phyloP scores from a whole-genome alignment of 371 early-diverging fungal species.

The Dichotomocladium elegans region DNA sequence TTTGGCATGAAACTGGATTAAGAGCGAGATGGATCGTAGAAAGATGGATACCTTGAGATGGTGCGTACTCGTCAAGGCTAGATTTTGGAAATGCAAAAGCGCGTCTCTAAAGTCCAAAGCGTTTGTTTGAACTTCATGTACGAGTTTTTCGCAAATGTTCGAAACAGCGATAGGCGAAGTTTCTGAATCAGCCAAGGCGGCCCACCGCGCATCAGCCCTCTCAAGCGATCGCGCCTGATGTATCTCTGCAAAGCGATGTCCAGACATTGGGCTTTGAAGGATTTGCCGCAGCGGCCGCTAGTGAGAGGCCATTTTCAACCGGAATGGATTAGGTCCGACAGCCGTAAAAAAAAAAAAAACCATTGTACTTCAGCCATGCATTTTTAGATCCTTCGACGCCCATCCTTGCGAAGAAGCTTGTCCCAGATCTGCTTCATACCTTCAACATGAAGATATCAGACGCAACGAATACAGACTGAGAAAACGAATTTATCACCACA shows the following conservation, averaged over 20 bases:
- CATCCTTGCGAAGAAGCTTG: no score
- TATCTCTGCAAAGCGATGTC: conserved; percentile 37
- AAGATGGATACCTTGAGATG: conserved; percentile 15
- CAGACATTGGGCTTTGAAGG: no score
- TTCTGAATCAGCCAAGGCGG: conserved; percentile 9
- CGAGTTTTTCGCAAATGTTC: conserved; percentile 29
- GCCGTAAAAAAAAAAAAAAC: no score
- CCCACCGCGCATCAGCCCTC: conserved; percentile 16
- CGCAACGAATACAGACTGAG: no score
- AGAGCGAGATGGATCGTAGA: conserved; percentile 16
- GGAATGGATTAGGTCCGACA: no score
- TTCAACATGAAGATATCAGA: no score
- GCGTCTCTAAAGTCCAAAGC: conserved; percentile 7
- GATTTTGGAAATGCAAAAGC: conserved; percentile 24
- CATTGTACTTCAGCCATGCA: no score
- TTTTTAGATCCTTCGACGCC: no score
- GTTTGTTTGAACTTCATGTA: conserved; percentile 4
- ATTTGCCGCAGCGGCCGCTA: no score
- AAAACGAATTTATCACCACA: no score
- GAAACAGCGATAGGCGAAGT: conserved; percentile 31
- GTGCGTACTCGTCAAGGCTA: conserved; percentile 16
- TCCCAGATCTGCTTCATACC: no score
- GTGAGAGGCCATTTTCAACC: no score
- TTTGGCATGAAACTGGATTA: conserved; percentile 15
- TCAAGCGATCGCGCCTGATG: conserved; percentile 15